These are phyloP conservation scores for Peronospora destructor DNA, from an alignment of 352 stramenopile genomes.

Conservation along the genomic window DNA sequence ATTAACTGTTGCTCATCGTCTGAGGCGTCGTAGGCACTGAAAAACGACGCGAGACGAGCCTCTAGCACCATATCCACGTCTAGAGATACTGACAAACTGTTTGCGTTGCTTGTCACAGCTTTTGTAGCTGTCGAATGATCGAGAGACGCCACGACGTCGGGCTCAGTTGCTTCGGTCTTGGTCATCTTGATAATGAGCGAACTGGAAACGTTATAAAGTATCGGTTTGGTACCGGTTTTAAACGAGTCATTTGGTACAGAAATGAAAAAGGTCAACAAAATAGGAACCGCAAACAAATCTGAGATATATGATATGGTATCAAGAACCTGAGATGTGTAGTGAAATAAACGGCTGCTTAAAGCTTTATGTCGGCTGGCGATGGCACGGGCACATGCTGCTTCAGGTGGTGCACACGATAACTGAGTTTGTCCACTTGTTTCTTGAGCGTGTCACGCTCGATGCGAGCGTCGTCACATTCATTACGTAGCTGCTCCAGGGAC, in stretches of 20 bases:
- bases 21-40: constrained; percentile 14
- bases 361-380: constrained; percentile 20
- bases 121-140: constrained; percentile 1
- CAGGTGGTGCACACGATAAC: constrained; percentile 70
- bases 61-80: constrained; percentile 31
- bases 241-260: neutral
- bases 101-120: neutral
- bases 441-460: constrained; percentile 50
- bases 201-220: neutral
- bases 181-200: constrained; percentile 24
- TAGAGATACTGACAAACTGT: neutral
- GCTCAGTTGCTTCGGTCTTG: constrained; percentile 25
- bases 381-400: constrained; percentile 60
- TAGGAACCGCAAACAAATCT: neutral
- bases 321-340: constrained; percentile 2
- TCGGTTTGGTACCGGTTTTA: constrained; percentile 1
- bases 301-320: neutral
- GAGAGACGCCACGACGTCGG: constrained; percentile 14
- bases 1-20: constrained; percentile 27
- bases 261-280: neutral
- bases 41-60: constrained; percentile 38
- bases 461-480: constrained; percentile 52
- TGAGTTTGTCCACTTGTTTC: constrained; percentile 76
- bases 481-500: constrained; percentile 50
- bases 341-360: constrained; percentile 3